A percentile compares a stretch with the other conserved stretches of the same genome.
Conservation (phyloP, 768 basidiomycete genomes). For the Lactarius indigo region DNA sequence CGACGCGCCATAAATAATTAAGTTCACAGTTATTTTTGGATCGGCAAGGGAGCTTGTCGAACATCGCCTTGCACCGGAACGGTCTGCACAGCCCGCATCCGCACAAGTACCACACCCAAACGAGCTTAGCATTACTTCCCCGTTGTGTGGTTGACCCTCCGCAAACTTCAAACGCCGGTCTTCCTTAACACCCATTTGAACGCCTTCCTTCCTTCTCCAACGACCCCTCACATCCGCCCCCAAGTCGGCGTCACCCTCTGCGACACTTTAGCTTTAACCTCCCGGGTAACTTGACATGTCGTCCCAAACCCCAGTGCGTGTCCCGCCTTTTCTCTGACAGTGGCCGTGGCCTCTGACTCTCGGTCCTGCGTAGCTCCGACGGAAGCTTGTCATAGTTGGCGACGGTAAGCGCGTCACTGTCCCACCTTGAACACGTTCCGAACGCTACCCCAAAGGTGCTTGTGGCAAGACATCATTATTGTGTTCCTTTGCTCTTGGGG, state of each 20-base stretch:
- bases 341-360: constrained; percentile 7
- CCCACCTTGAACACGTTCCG: neutral
- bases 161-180: constrained; percentile 11
- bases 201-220: constrained; percentile 2
- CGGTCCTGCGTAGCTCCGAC: constrained; percentile 60
- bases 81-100: constrained; percentile 12
- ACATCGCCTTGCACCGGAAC: constrained; percentile 12
- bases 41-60: constrained; percentile 11
- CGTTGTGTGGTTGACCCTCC: neutral
- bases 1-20: neutral
- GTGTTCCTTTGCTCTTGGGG: constrained; percentile 88
- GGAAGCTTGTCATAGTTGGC: constrained; percentile 95
- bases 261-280: neutral
- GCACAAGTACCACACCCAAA: constrained; percentile 9
- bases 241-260: neutral
- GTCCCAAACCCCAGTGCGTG: constrained; percentile 25
- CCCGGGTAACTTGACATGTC: constrained; percentile 17
- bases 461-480: constrained; percentile 94
- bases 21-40: constrained; percentile 2
- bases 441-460: constrained; percentile 54
- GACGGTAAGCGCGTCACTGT: constrained; percentile 61
- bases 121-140: neutral
- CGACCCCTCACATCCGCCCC: neutral
- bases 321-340: constrained; percentile 3
- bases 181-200: neutral